Conservation (phyloP, 768 basidiomycete species). For the Auriscalpium orientale region DNA sequence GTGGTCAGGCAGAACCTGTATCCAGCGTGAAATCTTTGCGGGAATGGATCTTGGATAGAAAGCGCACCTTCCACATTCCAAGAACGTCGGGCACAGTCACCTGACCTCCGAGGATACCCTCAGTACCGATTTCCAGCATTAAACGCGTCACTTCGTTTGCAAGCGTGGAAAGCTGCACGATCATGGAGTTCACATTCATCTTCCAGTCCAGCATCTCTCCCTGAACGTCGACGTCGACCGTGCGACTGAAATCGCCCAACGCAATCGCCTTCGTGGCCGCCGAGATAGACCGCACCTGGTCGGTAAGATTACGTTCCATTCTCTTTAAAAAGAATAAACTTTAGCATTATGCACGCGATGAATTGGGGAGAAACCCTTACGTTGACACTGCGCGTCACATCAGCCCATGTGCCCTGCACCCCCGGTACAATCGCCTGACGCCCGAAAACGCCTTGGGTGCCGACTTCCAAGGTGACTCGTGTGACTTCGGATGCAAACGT, state of each 20-base stretch:
- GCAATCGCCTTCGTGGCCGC: constrained; percentile 77
- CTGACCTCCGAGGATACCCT: constrained; percentile 91
- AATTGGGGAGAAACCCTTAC: constrained; percentile 31
- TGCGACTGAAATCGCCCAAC: constrained; percentile 72
- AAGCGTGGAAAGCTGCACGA: constrained; percentile 60
- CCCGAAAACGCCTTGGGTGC: constrained; percentile 80
- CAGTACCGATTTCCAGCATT: constrained; percentile 87
- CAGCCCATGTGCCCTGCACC: constrained; percentile 87
- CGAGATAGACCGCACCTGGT: constrained; percentile 87
- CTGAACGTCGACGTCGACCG: constrained; percentile 87
- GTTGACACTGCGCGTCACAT: constrained; percentile 82
- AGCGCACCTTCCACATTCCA: constrained; percentile 83
- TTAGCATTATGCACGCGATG: background rate
- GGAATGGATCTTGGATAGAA: background rate
- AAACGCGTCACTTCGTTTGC: constrained; percentile 87
- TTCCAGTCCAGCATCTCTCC: constrained; percentile 90
- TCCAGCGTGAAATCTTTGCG: background rate
- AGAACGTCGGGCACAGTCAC: constrained; percentile 85
- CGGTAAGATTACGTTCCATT: constrained; percentile 81
- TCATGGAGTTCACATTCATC: constrained; percentile 76
- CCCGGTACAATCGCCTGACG: constrained; percentile 83
- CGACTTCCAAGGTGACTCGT: constrained; percentile 77
- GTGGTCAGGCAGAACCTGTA: constrained; percentile 61
- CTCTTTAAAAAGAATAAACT: constrained; percentile 37
- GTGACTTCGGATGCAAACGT: constrained; percentile 80